phyloP scores from a whole-genome alignment of 2,329 filamentous ascomycete genomes.

The Dryadomyces sulphureus region DNA sequence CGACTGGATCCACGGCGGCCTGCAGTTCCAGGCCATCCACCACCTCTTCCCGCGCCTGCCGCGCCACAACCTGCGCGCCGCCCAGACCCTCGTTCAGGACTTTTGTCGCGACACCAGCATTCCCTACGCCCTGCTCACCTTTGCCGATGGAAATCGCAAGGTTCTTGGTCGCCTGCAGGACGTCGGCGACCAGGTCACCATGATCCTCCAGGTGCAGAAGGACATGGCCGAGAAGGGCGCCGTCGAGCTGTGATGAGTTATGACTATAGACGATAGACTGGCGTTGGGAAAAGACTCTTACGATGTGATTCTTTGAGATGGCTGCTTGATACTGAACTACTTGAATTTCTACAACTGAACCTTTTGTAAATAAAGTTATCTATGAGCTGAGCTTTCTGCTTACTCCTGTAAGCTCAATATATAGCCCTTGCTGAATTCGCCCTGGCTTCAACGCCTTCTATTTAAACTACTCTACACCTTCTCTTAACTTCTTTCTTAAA shows the following conservation, averaged over 20 bases:
- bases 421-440: too few relatives aligned
- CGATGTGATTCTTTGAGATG: neutral
- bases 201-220: slow-evolving; percentile 41
- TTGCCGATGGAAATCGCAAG: slow-evolving; percentile 46
- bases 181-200: slow-evolving; percentile 44
- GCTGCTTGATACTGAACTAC: too few relatives aligned
- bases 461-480: too few relatives aligned
- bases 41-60: slow-evolving; percentile 56
- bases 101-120: slow-evolving; percentile 52
- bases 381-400: too few relatives aligned
- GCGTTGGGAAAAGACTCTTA: neutral
- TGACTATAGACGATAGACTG: too few relatives aligned
- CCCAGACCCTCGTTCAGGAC: slow-evolving; percentile 43
- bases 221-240: slow-evolving; percentile 33
- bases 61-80: slow-evolving; percentile 48
- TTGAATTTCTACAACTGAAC: too few relatives aligned
- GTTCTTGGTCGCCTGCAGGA: slow-evolving; percentile 34
- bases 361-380: too few relatives aligned
- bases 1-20: slow-evolving; percentile 56
- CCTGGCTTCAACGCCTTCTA: too few relatives aligned
- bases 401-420: too few relatives aligned
- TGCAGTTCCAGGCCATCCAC: slow-evolving; percentile 61
- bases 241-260: slow-evolving; percentile 22
- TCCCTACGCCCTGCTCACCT: slow-evolving; percentile 45
- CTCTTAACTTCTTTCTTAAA: too few relatives aligned